Percentiles rank a stretch among this genome's conserved stretches.
phyloP scores from a whole-genome alignment of 179 eudicot genomes.

The Spinacia oleracea region DNA sequence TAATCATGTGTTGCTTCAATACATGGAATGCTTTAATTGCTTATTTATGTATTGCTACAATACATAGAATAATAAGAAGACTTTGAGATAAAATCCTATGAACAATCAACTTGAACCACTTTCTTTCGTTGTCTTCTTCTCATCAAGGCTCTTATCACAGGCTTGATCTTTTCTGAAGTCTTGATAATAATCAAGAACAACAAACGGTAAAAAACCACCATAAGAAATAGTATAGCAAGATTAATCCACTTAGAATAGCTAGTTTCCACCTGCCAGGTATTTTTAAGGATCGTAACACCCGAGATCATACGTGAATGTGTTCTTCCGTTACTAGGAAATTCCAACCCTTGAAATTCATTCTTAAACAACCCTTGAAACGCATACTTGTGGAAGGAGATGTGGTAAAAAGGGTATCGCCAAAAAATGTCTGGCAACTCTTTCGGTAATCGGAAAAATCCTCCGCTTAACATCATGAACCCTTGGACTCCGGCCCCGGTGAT shows the following conservation, averaged over 20 bases:
- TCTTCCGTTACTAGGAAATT: conserved; percentile 16
- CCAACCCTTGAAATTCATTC: conserved; percentile 57
- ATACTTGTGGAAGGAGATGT: conserved; percentile 59
- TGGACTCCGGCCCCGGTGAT: conserved; percentile 56
- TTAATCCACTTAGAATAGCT: conserved; percentile 57
- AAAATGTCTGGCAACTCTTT: conserved; percentile 42
- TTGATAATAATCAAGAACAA: conserved; percentile 28
- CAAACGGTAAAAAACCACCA: conserved; percentile 13
- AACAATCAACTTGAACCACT: conserved; percentile 4
- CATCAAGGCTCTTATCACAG: not conserved
- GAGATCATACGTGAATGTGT: conserved; percentile 6
- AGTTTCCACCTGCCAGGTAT: conserved; percentile 45
- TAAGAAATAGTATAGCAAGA: conserved; percentile 14
- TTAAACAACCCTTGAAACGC: conserved; percentile 53
- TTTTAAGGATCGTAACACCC: conserved; percentile 37
- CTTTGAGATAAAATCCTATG: not conserved
- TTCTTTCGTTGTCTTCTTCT: conserved; percentile 5
- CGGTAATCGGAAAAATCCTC: conserved; percentile 56
- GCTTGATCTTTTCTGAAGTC: conserved; percentile 30
- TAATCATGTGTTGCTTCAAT: too few species aligned
- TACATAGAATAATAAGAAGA: too few species aligned
- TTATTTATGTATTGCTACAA: too few species aligned
- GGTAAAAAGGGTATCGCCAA: conserved; percentile 62
- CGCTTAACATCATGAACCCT: conserved; percentile 50
- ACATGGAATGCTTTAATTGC: too few species aligned